Evolutionary conservation across 495 filamentous ascomycete species (phyloP).

Genomic region (Talaromyces proteolyticus): DNA sequence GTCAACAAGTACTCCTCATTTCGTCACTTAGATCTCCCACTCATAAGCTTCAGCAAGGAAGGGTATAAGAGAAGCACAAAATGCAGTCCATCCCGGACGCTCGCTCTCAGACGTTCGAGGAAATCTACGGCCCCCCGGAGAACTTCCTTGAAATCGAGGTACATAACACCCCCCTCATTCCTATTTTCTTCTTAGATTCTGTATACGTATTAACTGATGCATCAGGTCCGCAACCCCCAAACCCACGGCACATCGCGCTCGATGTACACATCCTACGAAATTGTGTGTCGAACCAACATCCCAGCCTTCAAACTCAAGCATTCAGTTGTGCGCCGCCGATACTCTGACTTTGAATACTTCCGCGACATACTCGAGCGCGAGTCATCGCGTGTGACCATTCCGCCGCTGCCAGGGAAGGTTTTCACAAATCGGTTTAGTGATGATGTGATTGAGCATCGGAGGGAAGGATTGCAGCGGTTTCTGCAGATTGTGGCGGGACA

Average conservation of each 20-base stretch:
- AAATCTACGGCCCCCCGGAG: slow-evolving; percentile 97
- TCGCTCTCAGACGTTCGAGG: slow-evolving; percentile 91
- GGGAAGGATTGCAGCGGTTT: slow-evolving; percentile 90
- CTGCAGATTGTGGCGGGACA: slow-evolving; percentile 97
- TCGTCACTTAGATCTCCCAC: too few relatives aligned
- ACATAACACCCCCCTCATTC: slow-evolving; percentile 3
- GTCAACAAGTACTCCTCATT: too few relatives aligned
- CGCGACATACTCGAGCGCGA: slow-evolving; percentile 97
- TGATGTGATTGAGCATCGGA: slow-evolving; percentile 93
- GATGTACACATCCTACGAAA: slow-evolving; percentile 99
- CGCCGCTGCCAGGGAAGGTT: slow-evolving; percentile 92
- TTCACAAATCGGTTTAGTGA: slow-evolving; percentile 98
- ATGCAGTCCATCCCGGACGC: slow-evolving; percentile 81
- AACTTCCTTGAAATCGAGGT: slow-evolving; percentile 99
- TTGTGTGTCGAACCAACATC: slow-evolving; percentile 95
- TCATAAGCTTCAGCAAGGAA: background rate
- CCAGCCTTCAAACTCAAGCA: slow-evolving; percentile 89
- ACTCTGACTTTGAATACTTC: slow-evolving; percentile 98
- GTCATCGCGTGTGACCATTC: slow-evolving; percentile 88
- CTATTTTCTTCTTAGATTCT: slow-evolving; percentile 1
- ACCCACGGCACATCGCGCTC: slow-evolving; percentile 89
- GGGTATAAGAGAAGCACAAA: too few relatives aligned
- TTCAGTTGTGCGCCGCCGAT: slow-evolving; percentile 82
- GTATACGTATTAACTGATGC: background rate
- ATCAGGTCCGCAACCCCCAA: slow-evolving; percentile 85